Conservation (phyloP, 2,329 filamentous ascomycete species). For the Neofusicoccum umdonicola region DNA sequence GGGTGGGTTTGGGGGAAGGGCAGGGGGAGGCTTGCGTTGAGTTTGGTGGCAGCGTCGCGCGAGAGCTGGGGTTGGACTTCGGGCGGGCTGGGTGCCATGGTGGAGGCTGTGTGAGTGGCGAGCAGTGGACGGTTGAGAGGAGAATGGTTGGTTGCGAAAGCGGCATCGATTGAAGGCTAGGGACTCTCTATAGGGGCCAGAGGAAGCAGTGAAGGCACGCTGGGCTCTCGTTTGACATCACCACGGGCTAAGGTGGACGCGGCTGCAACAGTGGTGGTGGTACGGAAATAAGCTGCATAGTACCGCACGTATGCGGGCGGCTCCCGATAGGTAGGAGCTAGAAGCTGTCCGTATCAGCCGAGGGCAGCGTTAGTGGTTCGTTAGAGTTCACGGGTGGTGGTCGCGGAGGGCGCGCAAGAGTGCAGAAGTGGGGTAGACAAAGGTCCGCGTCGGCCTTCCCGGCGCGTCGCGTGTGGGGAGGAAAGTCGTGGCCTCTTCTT, state of each 20-base stretch:
- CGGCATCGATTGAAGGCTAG: background rate
- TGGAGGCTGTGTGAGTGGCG: background rate
- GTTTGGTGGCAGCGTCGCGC: slow-evolving; percentile 25
- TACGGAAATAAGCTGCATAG: background rate
- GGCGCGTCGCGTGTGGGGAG: background rate
- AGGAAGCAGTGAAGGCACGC: background rate
- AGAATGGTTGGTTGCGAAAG: background rate
- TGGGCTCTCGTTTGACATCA: background rate
- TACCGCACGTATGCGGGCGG: background rate
- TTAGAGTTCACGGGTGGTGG: background rate
- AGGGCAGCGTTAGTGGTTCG: background rate
- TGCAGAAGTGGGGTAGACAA: slow-evolving; percentile 25
- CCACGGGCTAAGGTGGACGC: background rate
- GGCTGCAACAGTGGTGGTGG: slow-evolving; percentile 7
- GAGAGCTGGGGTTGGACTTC: slow-evolving; percentile 28
- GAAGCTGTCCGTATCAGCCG: background rate
- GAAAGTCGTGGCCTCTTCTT: background rate
- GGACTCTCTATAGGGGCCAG: background rate
- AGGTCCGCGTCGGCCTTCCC: background rate
- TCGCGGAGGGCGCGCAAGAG: slow-evolving; percentile 3
- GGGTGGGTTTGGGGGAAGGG: too few species aligned
- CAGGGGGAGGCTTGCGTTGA: slow-evolving; percentile 25
- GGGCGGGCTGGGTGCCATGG: slow-evolving; percentile 17
- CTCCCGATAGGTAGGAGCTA: background rate
- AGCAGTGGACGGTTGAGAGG: too few species aligned